Conservation (phyloP, 495 filamentous ascomycete species). For the Hyaloscypha variabilis region DNA sequence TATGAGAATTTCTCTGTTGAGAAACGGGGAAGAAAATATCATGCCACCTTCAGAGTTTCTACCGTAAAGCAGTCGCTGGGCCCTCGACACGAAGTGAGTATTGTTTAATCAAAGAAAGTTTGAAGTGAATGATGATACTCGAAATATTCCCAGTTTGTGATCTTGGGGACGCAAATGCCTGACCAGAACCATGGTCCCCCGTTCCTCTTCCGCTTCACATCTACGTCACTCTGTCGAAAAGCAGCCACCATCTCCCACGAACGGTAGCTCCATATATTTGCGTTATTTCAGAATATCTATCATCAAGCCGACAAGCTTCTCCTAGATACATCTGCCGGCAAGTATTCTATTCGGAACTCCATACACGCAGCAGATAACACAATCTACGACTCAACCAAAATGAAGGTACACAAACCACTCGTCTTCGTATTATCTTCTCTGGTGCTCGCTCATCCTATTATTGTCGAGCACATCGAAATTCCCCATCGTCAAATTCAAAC, state of each 20-base stretch:
- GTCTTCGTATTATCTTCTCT: not conserved
- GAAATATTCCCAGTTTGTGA: too few species aligned
- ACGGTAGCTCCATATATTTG: too few species aligned
- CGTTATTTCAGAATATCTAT: too few species aligned
- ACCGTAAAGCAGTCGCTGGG: too few species aligned
- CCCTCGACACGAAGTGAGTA: too few species aligned
- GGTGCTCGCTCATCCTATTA: not conserved
- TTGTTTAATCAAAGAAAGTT: too few species aligned
- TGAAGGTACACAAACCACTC: not conserved
- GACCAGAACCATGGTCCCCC: not conserved
- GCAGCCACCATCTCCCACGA: not conserved
- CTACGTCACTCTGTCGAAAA: not conserved
- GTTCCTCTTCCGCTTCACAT: not conserved
- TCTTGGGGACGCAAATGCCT: not conserved
- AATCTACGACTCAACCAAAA: not conserved
- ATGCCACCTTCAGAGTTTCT: too few species aligned
- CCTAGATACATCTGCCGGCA: not conserved
- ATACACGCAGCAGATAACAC: not conserved
- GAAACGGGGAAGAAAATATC: too few species aligned
- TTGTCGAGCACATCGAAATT: conserved; percentile 3
- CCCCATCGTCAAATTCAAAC: not conserved
- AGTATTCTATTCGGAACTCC: not conserved
- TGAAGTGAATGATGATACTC: too few species aligned
- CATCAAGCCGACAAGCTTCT: too few species aligned
- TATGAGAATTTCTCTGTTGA: too few species aligned